Conservation (phyloP, 2,329 filamentous ascomycete genomes). For the Parafenestella ontariensis region DNA sequence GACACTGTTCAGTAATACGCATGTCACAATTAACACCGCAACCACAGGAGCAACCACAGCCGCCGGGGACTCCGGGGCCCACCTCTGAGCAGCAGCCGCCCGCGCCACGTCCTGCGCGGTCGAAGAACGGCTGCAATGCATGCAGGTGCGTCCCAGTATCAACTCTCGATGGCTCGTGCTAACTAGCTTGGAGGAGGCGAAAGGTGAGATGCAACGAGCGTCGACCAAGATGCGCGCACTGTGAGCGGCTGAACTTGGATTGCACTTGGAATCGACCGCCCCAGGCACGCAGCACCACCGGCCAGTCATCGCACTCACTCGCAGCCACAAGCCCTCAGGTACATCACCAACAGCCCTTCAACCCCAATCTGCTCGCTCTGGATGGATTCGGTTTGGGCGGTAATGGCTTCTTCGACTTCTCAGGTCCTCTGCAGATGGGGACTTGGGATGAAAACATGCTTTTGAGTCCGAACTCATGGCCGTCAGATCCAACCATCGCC, state of each 20-base stretch:
- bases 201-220: constrained; percentile 65
- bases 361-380: constrained; percentile 16
- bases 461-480: constrained; percentile 41
- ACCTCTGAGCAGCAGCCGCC: constrained; percentile 12
- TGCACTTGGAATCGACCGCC: constrained; percentile 57
- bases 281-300: constrained; percentile 20
- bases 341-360: constrained; percentile 17
- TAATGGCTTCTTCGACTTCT: constrained; percentile 36
- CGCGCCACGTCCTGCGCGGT: constrained; percentile 35
- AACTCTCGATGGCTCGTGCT: constrained; percentile 6
- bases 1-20: not conserved
- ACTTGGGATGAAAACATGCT: constrained; percentile 44
- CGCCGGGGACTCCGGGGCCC: constrained; percentile 19
- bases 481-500: constrained; percentile 26
- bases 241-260: constrained; percentile 61
- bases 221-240: constrained; percentile 61
- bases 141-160: constrained; percentile 25
- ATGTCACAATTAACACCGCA: constrained; percentile 30
- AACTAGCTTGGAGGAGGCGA: constrained; percentile 49
- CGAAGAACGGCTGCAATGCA: constrained; percentile 43
- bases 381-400: constrained; percentile 27
- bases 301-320: constrained; percentile 28
- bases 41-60: constrained; percentile 13
- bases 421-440: constrained; percentile 34
- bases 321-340: constrained; percentile 16